Percentiles rank a stretch among this genome's conserved stretches.
These are phyloP conservation scores for Flaveria bidentis DNA, from an alignment of 129 eudicot genomes.

Conservation along the genomic window DNA sequence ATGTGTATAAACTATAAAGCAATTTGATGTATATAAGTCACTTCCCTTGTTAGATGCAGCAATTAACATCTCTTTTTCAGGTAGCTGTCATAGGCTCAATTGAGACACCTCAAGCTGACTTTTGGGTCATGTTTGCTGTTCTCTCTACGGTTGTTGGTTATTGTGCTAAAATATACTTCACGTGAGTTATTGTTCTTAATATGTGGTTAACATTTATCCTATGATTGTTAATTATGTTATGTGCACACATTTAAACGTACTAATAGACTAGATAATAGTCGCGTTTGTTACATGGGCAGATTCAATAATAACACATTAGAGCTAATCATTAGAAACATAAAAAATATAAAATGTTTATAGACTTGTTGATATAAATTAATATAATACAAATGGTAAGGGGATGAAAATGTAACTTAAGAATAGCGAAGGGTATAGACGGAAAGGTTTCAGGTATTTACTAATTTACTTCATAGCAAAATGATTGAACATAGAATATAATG, in stretches of 20 bases:
- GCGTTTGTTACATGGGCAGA: background rate
- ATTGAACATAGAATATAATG: background rate
- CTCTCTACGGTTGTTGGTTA: constrained; percentile 88
- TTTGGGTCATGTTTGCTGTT: constrained; percentile 89
- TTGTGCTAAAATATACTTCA: constrained; percentile 92
- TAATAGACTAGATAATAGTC: background rate
- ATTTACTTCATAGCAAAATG: too few relatives aligned
- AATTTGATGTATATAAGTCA: background rate
- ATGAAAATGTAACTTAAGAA: too few relatives aligned
- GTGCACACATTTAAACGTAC: background rate
- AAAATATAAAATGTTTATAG: background rate
- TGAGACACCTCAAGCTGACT: constrained; percentile 83
- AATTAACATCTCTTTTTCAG: constrained; percentile 39
- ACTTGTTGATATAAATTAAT: background rate
- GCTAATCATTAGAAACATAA: background rate
- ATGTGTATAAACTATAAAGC: background rate
- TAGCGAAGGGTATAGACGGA: too few relatives aligned
- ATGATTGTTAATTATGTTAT: background rate
- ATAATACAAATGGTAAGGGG: background rate
- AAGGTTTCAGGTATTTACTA: background rate
- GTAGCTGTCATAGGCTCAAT: constrained; percentile 74
- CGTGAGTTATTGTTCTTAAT: constrained; percentile 43
- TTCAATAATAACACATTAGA: background rate
- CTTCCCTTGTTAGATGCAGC: constrained; percentile 4
- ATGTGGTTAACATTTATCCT: background rate